Evolutionary conservation across 2,329 filamentous ascomycete species (phyloP), one percentile per base, ranked within the genome.

Genomic region (Acrodontium crateriforme): DNA sequence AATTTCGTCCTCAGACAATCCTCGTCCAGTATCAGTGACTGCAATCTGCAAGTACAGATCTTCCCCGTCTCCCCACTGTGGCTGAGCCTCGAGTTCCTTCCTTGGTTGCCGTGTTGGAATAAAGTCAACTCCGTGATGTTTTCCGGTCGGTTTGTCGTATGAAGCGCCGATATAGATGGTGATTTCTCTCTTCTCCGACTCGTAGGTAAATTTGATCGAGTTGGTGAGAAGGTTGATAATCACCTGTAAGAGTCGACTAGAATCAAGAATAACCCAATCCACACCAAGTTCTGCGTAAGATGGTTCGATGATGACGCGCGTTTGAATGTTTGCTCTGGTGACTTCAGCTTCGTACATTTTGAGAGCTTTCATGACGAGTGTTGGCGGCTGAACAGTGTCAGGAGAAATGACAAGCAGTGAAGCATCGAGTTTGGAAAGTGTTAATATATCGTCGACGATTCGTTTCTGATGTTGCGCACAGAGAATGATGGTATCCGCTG

Each of bases 381-480:
- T 49, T 2, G 49, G 37, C 2, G 52, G 46, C 27, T 53, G 50
- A 4, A 56, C 51, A 17, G 49, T 48, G 28, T 54, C 53, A 0
- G 60, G 57, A 2, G 53, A 56, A 16, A 62, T 56, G 3, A 45
- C 41, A 2, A 63, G 40, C 5, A 63, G 46, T 35, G 53, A 56
- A 0, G 58, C 58, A 24, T 62, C 59, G 10, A 63, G 50, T 29
- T 62, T 62, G 20, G 53, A 58, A 13, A 62, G 38, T 0, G 58
- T 61, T 2, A 63, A 44, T 4, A 63, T 49, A 32, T 64, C 60
- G 35, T 63, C 60, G 7, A 63, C 59, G 19, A 64, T 63, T 13
- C 57, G 46, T 34, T 60, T 62, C 31, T 62, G 59, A 31, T 64
- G 60, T 15, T 57, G 51, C 5, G 56, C 56, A 36, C 60, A 64